phyloP scores from a whole-genome alignment of 2,329 filamentous ascomycete genomes.

The Hyphodiscus sp. region DNA sequence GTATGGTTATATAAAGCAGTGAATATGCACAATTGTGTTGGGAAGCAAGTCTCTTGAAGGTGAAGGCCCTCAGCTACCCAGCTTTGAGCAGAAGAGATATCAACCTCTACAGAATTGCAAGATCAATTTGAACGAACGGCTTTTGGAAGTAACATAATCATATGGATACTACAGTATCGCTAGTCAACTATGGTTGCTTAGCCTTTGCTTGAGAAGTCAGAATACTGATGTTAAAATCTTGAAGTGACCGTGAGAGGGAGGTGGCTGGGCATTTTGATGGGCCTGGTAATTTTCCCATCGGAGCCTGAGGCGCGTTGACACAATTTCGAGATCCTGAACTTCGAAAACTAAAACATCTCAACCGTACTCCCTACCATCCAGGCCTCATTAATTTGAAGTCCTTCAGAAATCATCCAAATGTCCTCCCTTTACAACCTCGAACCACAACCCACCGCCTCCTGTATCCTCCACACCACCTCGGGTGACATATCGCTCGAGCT shows the following conservation, averaged over 20 bases:
- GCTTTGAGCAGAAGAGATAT: too few species aligned
- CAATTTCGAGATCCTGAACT: background rate
- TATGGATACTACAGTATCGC: too few species aligned
- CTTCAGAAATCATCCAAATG: constrained; percentile 45
- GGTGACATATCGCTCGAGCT: constrained; percentile 89
- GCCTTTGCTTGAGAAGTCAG: background rate
- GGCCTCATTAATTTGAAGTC: constrained; percentile 23
- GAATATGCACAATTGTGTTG: background rate
- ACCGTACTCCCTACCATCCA: background rate
- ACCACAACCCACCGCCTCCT: constrained; percentile 87
- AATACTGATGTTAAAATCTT: too few species aligned
- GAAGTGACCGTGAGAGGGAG: too few species aligned
- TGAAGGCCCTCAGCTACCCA: background rate
- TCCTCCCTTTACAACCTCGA: constrained; percentile 90
- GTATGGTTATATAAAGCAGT: too few species aligned
- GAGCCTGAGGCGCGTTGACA: background rate
- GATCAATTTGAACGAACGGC: too few species aligned
- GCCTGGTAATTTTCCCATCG: background rate
- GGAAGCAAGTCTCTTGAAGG: too few species aligned
- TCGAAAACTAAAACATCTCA: background rate
- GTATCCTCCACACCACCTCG: constrained; percentile 80
- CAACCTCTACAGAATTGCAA: too few species aligned
- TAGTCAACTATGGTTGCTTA: background rate
- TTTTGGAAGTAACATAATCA: too few species aligned
- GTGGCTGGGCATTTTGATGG: too few species aligned